phyloP scores from a whole-genome alignment of 2,329 filamentous ascomycete genomes.

The Fusarium sp. region DNA sequence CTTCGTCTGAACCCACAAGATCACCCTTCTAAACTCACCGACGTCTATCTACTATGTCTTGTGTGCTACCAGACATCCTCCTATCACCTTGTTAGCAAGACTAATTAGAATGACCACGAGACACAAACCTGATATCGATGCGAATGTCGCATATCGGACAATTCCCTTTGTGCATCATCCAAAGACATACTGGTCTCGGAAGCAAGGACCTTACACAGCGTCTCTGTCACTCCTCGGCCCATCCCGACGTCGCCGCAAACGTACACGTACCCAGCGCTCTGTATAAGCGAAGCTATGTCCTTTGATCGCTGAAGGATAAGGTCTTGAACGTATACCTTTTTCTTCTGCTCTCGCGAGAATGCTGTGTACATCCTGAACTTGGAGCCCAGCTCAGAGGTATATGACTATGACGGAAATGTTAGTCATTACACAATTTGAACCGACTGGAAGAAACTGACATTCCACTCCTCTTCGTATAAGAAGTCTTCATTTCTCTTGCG shows the following conservation, averaged over 20 bases:
- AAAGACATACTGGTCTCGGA: fast-evolving
- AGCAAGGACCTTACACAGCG: not conserved
- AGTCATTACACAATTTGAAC: fast-evolving
- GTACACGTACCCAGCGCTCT: not conserved
- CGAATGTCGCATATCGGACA: not conserved
- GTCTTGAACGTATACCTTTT: not conserved
- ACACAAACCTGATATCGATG: not conserved
- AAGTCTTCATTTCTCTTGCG: not conserved
- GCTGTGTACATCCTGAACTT: not conserved
- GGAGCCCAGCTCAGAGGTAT: not conserved
- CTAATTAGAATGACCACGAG: too few species aligned
- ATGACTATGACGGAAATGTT: fast-evolving
- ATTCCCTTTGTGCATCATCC: not conserved
- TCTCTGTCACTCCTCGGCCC: not conserved
- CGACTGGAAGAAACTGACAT: too few species aligned
- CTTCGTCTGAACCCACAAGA: too few species aligned
- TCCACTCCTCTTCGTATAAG: fast-evolving
- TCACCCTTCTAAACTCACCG: too few species aligned
- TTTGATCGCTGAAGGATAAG: fast-evolving
- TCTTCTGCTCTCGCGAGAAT: fast-evolving
- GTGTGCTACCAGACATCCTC: not conserved
- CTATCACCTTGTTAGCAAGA: not conserved
- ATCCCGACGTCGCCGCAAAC: not conserved
- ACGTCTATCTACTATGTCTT: not conserved
- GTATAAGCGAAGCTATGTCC: fast-evolving